phyloP scores from a whole-genome alignment of 192 early-diverging fungal species.

The Rhizophagus sp. region DNA sequence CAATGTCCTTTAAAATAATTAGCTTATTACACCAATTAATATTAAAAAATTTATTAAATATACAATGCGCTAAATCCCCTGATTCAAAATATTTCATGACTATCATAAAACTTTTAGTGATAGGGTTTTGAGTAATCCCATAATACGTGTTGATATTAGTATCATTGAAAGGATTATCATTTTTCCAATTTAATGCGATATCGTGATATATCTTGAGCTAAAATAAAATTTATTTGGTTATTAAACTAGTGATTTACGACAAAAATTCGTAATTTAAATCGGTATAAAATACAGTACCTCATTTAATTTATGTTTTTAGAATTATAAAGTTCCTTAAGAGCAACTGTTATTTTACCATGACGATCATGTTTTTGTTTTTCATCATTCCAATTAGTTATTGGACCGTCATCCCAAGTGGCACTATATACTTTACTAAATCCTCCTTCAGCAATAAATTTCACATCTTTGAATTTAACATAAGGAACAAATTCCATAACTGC shows the following conservation, averaged over 20 bases:
- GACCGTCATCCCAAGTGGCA: neutral
- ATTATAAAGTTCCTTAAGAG: neutral
- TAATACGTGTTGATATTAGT: neutral
- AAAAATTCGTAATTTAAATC: no score
- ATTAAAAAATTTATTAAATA: neutral
- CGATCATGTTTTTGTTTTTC: neutral
- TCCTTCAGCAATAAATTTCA: neutral
- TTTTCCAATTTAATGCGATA: neutral
- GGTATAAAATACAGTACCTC: neutral
- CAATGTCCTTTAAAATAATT: neutral
- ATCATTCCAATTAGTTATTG: neutral
- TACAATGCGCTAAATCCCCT: neutral
- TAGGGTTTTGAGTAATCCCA: neutral
- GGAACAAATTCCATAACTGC: neutral
- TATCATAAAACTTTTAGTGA: neutral
- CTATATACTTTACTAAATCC: neutral
- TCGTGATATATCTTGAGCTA: neutral
- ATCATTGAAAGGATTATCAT: no score
- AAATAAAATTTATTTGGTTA: neutral
- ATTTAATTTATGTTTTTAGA: neutral
- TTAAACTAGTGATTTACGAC: neutral
- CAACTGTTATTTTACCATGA: neutral
- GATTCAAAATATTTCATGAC: neutral
- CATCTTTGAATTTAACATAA: neutral
- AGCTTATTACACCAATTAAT: neutral